Conservation (phyloP, 345 rosid genomes). For the Eucalyptus tenuipes region DNA sequence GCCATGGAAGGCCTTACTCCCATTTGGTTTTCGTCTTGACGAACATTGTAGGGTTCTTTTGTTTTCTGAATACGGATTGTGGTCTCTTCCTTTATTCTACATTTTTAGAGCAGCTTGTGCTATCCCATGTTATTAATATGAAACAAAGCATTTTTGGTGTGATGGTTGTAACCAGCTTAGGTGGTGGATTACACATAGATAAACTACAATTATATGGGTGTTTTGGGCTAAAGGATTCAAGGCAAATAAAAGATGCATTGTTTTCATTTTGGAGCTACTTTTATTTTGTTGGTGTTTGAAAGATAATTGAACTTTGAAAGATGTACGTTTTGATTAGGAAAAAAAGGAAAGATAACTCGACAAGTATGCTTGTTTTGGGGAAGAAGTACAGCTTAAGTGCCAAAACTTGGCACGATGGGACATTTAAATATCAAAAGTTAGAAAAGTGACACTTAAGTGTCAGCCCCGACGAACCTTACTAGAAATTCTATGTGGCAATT, state of each 20-base stretch:
- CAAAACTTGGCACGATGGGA: no score
- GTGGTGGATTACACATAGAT: no score
- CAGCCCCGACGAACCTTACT: rapidly evolving
- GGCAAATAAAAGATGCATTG: not conserved
- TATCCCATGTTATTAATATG: no score
- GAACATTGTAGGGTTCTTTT: not conserved
- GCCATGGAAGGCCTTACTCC: no score
- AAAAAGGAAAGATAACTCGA: not conserved
- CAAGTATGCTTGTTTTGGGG: not conserved
- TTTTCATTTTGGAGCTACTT: not conserved
- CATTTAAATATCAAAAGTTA: no score
- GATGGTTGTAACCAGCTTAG: no score
- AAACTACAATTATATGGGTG: not conserved
- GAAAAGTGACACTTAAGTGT: no score
- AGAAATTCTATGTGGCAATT: rapidly evolving
- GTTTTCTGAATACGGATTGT: not conserved
- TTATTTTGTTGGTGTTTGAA: not conserved
- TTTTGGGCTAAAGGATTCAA: not conserved
- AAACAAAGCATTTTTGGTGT: no score
- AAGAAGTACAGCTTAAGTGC: rapidly evolving
- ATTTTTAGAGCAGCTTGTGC: no score
- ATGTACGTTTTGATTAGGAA: not conserved
- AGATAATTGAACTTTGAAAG: not conserved
- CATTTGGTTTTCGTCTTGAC: not conserved
- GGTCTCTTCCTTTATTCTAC: rapidly evolving